Evolutionary conservation across 768 basidiomycete species (phyloP), one percentile per base, ranked within the genome.

Genomic region (Coprinellus aureogranulatus): DNA sequence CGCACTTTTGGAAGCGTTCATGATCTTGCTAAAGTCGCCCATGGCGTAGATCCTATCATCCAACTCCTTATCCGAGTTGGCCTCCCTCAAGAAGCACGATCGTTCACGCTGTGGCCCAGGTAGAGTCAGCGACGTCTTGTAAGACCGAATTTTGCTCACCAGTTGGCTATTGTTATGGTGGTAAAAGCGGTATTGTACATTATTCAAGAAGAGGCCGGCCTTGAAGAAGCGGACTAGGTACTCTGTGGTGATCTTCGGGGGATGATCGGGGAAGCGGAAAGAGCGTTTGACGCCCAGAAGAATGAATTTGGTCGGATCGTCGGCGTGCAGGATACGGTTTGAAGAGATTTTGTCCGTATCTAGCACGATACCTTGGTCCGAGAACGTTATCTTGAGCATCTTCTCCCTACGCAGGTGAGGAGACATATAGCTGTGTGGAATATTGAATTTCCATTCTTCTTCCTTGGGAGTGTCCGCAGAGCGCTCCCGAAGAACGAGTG

Each of bases 101-200:
- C 85, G 75, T 25, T 82, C 78, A 42, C 86, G 73, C 86, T 87
- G 46, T 23, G n/a, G 25, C 14, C 22, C 26, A 16, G 9, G 37
- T 12, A 20, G 11, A 31, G n/a, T 23, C 27, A 49, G 18, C 3
- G 11, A 10, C 31, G 27, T 5, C 61, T 45, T 54, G 50, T 44
- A 26, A 11, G 18, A 16, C 6, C 22, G 27, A 51, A 31, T 1
- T 4, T 0, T 41, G 11, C 75, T 11, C 59, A 86, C 85, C 65
- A 88, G 62, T 60, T 89, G 87, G 59, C 85, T 88, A 64, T 88
- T 87, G 41, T 87, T 87, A 57, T 89, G 87, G 55, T 84, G 83
- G 58, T 86, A 88, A 65, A 88, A 88, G 2, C 86, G 81, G 65
- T 87, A 87, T 60, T 87, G 82, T 0, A 77, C 67, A 1, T 74